Percentiles rank a stretch among this genome's conserved stretches.
Conservation (phyloP, 371 early-diverging fungal genomes). For the Chytridium lagenaria region DNA sequence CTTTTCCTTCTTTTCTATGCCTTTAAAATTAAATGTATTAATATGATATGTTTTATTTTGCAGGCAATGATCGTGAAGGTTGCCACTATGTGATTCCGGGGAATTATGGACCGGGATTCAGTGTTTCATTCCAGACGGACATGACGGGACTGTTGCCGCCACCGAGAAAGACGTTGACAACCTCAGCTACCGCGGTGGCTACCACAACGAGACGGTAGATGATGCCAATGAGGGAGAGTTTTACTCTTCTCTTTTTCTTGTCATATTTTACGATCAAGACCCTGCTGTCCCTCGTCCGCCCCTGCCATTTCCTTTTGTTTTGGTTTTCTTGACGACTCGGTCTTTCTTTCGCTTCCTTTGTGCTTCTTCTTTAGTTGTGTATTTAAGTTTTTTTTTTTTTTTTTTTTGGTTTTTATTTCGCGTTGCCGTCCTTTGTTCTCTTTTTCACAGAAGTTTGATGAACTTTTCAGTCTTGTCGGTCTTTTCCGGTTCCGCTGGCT, state of each 20-base stretch:
- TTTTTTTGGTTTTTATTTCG: background rate
- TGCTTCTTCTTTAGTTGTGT: background rate
- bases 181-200: background rate
- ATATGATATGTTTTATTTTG: too few species aligned
- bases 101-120: constrained; percentile 9
- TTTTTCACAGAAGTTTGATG: background rate
- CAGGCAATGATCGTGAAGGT: background rate
- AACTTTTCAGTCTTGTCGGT: background rate
- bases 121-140: background rate
- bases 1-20: too few species aligned
- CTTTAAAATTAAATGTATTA: too few species aligned
- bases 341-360: background rate
- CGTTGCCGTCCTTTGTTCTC: background rate
- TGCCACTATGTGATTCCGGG: background rate
- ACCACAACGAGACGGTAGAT: background rate
- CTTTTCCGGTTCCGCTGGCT: background rate
- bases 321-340: background rate
- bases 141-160: background rate
- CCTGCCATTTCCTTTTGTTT: background rate
- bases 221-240: background rate
- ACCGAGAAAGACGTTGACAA: background rate
- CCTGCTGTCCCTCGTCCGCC: background rate
- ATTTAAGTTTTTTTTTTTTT: background rate
- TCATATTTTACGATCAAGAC: background rate
- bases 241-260: background rate